Evolutionary conservation across 306 rosid species (phyloP).

Genomic region (Spatholobus suberectus): DNA sequence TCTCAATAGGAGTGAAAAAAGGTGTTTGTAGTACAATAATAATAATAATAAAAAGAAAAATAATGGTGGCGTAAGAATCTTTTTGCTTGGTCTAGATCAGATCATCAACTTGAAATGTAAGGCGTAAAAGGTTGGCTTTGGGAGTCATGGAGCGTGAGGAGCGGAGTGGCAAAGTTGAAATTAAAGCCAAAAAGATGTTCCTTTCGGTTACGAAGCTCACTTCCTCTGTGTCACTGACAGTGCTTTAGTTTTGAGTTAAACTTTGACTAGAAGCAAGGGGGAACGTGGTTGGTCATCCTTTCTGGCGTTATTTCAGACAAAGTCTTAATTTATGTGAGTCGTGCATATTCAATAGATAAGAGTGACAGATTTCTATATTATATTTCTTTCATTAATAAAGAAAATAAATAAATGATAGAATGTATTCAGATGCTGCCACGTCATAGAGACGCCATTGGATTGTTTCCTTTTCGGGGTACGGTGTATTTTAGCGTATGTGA

Average conservation of each 20-base stretch:
- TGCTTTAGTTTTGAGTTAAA: conserved; percentile 30
- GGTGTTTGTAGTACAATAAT: background rate
- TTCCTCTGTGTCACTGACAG: background rate
- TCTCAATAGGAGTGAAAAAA: conserved; percentile 45
- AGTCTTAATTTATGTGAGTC: background rate
- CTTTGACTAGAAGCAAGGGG: conserved; percentile 48
- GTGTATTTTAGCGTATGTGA: too few relatives aligned
- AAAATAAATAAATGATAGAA: background rate
- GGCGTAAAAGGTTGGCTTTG: conserved; percentile 35
- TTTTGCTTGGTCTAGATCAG: conserved; percentile 54
- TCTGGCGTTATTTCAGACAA: background rate
- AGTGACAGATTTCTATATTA: background rate
- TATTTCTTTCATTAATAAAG: background rate
- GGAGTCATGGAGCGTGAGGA: conserved; percentile 53
- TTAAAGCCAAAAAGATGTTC: conserved; percentile 17
- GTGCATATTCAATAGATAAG: background rate
- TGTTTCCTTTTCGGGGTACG: background rate
- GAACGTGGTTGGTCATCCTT: conserved; percentile 1
- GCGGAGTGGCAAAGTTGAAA: conserved; percentile 49
- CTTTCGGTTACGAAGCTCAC: background rate
- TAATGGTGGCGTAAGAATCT: conserved; percentile 36
- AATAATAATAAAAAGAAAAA: background rate
- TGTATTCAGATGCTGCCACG: background rate
- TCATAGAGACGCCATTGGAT: background rate
- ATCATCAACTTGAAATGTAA: conserved; percentile 51